Evolutionary conservation across 2,329 filamentous ascomycete genomes (phyloP).

Genomic region (Tolypocladium tropicale): DNA sequence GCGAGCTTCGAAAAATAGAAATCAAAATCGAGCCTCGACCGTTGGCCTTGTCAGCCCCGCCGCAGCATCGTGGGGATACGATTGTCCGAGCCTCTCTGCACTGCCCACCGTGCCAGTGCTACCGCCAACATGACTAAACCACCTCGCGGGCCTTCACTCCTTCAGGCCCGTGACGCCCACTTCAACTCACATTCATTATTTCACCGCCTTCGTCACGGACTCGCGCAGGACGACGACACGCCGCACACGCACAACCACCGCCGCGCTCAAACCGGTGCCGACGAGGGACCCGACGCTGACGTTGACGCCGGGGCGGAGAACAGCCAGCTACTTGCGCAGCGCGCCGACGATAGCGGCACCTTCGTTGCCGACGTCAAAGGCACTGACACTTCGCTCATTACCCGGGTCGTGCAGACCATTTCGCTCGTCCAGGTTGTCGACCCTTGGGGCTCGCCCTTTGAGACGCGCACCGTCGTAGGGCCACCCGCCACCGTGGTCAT

Average conservation of each 20-base stretch:
- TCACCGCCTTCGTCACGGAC: constrained; percentile 7
- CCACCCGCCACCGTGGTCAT: constrained; percentile 27
- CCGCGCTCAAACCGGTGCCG: constrained; percentile 7
- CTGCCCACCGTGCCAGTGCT: constrained; percentile 12
- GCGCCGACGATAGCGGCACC: neutral
- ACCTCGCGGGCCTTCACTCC: constrained; percentile 25
- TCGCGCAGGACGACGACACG: constrained; percentile 6
- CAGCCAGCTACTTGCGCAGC: neutral
- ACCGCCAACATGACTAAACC: constrained; percentile 22
- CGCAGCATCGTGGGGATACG: constrained; percentile 4
- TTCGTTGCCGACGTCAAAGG: constrained; percentile 1
- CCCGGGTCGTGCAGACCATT: constrained; percentile 41
- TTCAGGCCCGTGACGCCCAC: constrained; percentile 20
- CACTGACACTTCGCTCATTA: constrained; percentile 20
- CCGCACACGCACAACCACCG: constrained; percentile 5
- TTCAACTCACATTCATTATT: constrained; percentile 8
- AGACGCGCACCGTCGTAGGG: constrained; percentile 31
- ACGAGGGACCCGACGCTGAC: constrained; percentile 2
- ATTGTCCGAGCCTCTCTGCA: constrained; percentile 7
- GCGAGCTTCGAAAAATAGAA: neutral
- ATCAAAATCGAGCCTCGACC: neutral
- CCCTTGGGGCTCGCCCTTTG: constrained; percentile 31
- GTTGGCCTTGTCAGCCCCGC: neutral
- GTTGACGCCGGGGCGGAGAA: neutral
- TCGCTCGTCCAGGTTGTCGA: constrained; percentile 45